Evolutionary conservation across 2,329 filamentous ascomycete species (phyloP).

Genomic region (Alternaria burnsii): DNA sequence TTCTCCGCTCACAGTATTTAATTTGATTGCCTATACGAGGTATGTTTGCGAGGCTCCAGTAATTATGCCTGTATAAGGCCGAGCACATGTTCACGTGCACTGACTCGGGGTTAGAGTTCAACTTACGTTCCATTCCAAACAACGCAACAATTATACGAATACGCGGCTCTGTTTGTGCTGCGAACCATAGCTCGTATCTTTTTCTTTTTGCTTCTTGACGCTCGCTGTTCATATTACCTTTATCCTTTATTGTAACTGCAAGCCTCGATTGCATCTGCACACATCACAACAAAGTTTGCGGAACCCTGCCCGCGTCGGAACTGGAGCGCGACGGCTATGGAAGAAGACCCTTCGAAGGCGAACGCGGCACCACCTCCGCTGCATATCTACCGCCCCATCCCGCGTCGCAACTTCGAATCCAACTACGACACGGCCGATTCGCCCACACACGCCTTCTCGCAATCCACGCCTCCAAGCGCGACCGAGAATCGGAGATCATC

Average conservation of each 20-base stretch:
- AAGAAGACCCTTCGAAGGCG: slow-evolving; percentile 39
- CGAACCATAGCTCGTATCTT: slow-evolving; percentile 13
- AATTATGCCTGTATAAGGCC: slow-evolving; percentile 22
- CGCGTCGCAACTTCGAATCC: slow-evolving; percentile 46
- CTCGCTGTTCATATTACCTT: slow-evolving; percentile 14
- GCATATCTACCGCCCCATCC: slow-evolving; percentile 51
- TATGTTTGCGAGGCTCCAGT: slow-evolving; percentile 30
- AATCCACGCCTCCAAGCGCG: slow-evolving; percentile 29
- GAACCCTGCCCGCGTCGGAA: slow-evolving; percentile 18
- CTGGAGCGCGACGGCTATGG: slow-evolving; percentile 29
- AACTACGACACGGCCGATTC: slow-evolving; percentile 38
- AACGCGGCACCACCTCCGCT: slow-evolving; percentile 34
- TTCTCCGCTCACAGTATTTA: slow-evolving; percentile 16
- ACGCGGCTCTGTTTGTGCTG: slow-evolving; percentile 17
- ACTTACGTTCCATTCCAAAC: slow-evolving; percentile 33
- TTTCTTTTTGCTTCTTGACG: slow-evolving; percentile 12
- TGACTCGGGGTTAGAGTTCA: slow-evolving; percentile 27
- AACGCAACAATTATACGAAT: slow-evolving; percentile 29
- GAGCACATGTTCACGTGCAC: slow-evolving; percentile 38
- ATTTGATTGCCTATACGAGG: slow-evolving; percentile 34
- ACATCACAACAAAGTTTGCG: slow-evolving; percentile 10
- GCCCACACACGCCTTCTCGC: slow-evolving; percentile 32
- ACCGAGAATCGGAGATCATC: slow-evolving; percentile 35
- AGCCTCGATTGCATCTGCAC: slow-evolving; percentile 2
- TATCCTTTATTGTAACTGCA: slow-evolving; percentile 17